These are phyloP conservation scores for Apiospora malaysiana DNA, from an alignment of 2,329 filamentous ascomycete genomes.

Conservation along the genomic window DNA sequence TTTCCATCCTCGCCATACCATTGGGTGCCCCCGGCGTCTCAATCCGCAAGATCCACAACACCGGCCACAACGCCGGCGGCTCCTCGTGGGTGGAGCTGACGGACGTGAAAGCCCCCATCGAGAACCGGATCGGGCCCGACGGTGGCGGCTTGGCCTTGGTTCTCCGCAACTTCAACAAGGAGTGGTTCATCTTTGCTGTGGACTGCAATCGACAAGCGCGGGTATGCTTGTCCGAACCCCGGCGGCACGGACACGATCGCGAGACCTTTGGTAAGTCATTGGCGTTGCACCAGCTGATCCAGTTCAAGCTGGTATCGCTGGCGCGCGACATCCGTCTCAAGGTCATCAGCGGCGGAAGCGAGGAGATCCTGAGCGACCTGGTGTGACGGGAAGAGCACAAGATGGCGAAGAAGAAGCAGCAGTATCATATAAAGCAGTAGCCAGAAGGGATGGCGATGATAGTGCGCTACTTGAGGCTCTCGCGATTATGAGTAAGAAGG, in stretches of 20 bases:
- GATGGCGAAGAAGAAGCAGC: constrained; percentile 68
- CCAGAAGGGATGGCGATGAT: background rate
- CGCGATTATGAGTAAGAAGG: background rate
- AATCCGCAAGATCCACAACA: constrained; percentile 96
- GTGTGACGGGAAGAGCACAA: constrained; percentile 89
- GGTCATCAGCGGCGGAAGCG: constrained; percentile 91
- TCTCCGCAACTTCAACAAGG: constrained; percentile 99
- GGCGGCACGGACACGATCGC: constrained; percentile 97
- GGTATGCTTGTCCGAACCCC: constrained; percentile 94
- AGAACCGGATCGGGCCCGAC: constrained; percentile 96
- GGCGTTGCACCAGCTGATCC: constrained; percentile 95
- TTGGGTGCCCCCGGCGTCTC: constrained; percentile 81
- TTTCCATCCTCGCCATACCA: constrained; percentile 92
- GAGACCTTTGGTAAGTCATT: constrained; percentile 95
- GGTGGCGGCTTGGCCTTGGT: constrained; percentile 98
- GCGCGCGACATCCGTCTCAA: constrained; percentile 95
- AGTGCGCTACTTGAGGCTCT: background rate
- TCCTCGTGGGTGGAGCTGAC: constrained; percentile 98
- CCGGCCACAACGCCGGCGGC: constrained; percentile 93
- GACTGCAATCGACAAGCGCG: constrained; percentile 94
- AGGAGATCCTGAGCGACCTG: constrained; percentile 98
- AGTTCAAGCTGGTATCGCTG: constrained; percentile 98
- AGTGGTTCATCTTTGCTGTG: constrained; percentile 98
- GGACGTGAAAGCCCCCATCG: constrained; percentile 98
- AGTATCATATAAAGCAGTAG: constrained; percentile 88